Percentiles rank a stretch among this genome's conserved stretches.
phyloP scores from a whole-genome alignment of 2,329 filamentous ascomycete species.

The Pseudogymnoascus verrucosus region DNA sequence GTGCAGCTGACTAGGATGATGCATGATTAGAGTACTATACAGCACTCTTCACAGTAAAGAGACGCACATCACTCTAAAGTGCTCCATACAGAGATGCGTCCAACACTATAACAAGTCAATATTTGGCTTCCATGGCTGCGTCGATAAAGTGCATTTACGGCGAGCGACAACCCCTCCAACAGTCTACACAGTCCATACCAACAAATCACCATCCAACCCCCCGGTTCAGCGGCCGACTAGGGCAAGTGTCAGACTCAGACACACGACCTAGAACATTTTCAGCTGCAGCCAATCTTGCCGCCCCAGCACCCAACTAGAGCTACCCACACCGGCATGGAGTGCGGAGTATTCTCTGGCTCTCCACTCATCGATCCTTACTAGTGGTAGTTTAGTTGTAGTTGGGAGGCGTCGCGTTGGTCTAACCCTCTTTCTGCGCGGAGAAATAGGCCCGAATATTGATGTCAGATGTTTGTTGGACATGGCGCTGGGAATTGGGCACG shows the following conservation, averaged over 20 bases:
- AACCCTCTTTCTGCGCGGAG: background rate
- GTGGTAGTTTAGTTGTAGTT: too few relatives aligned
- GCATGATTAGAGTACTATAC: background rate
- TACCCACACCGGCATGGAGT: background rate
- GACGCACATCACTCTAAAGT: background rate
- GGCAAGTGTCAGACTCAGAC: background rate
- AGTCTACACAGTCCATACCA: background rate
- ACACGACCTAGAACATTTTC: background rate
- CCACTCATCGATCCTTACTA: too few relatives aligned
- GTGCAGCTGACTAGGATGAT: background rate
- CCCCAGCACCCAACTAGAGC: background rate
- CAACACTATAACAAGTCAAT: background rate
- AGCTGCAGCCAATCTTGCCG: background rate
- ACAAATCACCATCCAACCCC: background rate
- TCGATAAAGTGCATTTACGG: background rate
- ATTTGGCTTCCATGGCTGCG: background rate
- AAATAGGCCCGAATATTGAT: constrained; percentile 7
- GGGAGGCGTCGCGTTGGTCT: background rate
- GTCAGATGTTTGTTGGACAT: background rate
- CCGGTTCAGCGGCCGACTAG: background rate
- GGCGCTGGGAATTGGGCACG: background rate
- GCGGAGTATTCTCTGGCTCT: background rate
- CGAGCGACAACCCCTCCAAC: background rate
- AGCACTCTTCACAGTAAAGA: background rate
- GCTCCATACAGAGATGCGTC: background rate